Conservation (phyloP, 1,139 yeast genomes). For the Kodamaea derodonti region DNA sequence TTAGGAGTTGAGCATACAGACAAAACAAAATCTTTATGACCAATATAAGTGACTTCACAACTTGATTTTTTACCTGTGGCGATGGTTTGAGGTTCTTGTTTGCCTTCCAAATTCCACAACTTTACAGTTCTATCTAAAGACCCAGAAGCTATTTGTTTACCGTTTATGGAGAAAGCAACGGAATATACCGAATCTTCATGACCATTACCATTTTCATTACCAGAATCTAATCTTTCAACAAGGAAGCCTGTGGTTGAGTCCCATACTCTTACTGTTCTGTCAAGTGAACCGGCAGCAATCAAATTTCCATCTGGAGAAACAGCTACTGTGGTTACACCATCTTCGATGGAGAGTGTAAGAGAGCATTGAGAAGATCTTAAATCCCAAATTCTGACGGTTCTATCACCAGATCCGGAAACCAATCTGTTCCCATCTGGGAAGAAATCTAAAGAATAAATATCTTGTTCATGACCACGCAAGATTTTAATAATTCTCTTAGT, state of each 20-base stretch:
- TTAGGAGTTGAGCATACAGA: slow-evolving; percentile 95
- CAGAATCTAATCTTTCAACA: slow-evolving; percentile 90
- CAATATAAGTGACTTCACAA: slow-evolving; percentile 91
- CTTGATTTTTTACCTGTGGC: slow-evolving; percentile 40
- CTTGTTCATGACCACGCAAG: slow-evolving; percentile 95
- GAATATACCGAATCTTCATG: slow-evolving; percentile 96
- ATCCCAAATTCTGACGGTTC: slow-evolving; percentile 97
- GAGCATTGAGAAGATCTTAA: slow-evolving; percentile 88
- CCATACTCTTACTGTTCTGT: slow-evolving; percentile 96
- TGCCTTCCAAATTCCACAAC: slow-evolving; percentile 81
- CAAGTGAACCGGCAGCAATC: slow-evolving; percentile 96
- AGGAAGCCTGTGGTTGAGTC: slow-evolving; percentile 90
- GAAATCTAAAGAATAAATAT: slow-evolving; percentile 91
- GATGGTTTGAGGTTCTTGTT: slow-evolving; percentile 40
- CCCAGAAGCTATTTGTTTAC: slow-evolving; percentile 90
- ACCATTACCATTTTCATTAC: slow-evolving; percentile 83
- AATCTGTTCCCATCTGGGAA: slow-evolving; percentile 93
- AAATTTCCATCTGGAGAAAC: slow-evolving; percentile 92
- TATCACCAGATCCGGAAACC: slow-evolving; percentile 95
- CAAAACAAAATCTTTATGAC: slow-evolving; percentile 94
- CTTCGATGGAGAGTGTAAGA: slow-evolving; percentile 86
- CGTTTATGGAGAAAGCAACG: slow-evolving; percentile 89
- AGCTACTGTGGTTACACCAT: slow-evolving; percentile 97
- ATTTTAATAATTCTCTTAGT: slow-evolving; percentile 84
- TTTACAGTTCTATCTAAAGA: slow-evolving; percentile 95